Conservation (phyloP, 2,329 filamentous ascomycete species). For the Trichoderma atrobrunneum region DNA sequence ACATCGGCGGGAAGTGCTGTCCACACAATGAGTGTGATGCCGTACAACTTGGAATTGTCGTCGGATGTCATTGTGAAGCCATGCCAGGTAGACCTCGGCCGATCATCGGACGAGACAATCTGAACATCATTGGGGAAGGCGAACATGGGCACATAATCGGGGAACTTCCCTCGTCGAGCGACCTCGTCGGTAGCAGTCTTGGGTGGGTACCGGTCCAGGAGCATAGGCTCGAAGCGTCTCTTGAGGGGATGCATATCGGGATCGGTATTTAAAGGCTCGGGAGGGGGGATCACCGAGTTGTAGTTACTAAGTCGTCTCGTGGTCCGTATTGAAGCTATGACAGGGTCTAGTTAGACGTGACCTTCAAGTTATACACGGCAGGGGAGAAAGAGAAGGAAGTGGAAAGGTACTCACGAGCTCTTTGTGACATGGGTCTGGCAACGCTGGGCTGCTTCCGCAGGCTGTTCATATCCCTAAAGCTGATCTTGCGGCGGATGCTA, state of each 20-base stretch:
- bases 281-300: conserved; percentile 93
- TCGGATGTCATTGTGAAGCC: conserved; percentile 97
- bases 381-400: neutral
- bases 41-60: conserved; percentile 88
- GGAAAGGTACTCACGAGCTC: conserved; percentile 41
- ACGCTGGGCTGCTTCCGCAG: conserved; percentile 80
- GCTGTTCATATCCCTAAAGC: conserved; percentile 92
- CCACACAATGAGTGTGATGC: conserved; percentile 90
- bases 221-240: conserved; percentile 90
- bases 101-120: conserved; percentile 91
- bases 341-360: neutral
- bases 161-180: conserved; percentile 78
- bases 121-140: conserved; percentile 98
- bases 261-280: conserved; percentile 83
- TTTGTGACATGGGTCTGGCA: conserved; percentile 56
- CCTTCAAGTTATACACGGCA: neutral
- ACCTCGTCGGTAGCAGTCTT: conserved; percentile 78
- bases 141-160: conserved; percentile 99
- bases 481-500: conserved; percentile 88
- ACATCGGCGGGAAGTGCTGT: conserved; percentile 78
- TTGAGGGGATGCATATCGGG: conserved; percentile 95
- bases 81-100: conserved; percentile 96
- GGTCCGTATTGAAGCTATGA: conserved; percentile 64
- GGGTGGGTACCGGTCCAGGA: conserved; percentile 89
- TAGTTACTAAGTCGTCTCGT: conserved; percentile 92